A percentile compares a stretch with the other conserved stretches of the same genome.
Conservation (phyloP, 176 grass and related monocot species). For the Carex cristatella region DNA sequence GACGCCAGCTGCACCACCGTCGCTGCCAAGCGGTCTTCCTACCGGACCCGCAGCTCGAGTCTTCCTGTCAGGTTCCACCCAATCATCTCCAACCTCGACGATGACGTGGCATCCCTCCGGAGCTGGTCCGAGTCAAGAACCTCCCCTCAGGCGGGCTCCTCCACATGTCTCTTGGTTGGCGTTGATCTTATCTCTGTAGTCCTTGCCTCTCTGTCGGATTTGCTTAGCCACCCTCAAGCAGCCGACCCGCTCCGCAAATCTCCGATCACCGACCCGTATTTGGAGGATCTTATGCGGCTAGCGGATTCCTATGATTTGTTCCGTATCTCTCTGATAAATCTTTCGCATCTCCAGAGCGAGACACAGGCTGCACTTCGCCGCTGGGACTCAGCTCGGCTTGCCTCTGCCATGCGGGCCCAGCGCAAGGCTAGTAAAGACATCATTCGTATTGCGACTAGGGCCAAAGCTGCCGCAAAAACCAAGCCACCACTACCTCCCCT, state of each 20-base stretch:
- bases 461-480: slow-evolving; percentile 31
- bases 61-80: slow-evolving; percentile 82
- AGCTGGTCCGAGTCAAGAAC: slow-evolving; percentile 29
- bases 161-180: background rate
- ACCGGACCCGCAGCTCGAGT: slow-evolving; percentile 55
- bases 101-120: slow-evolving; percentile 50
- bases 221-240: slow-evolving; percentile 59
- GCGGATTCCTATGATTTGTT: slow-evolving; percentile 50
- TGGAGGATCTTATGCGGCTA: slow-evolving; percentile 52
- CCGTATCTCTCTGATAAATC: slow-evolving; percentile 26
- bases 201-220: slow-evolving; percentile 46
- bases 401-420: slow-evolving; percentile 38
- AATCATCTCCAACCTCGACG: slow-evolving; percentile 51
- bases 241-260: slow-evolving; percentile 46
- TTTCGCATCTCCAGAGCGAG: slow-evolving; percentile 37
- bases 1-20: background rate
- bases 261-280: slow-evolving; percentile 34
- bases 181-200: slow-evolving; percentile 11
- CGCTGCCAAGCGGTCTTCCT: slow-evolving; percentile 32
- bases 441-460: slow-evolving; percentile 28
- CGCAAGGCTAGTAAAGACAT: slow-evolving; percentile 30
- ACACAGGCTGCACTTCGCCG: slow-evolving; percentile 41
- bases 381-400: slow-evolving; percentile 28
- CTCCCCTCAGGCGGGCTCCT: background rate
- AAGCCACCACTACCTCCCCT: background rate